These are phyloP conservation scores for Lentinula detonsa DNA, from an alignment of 768 basidiomycete species.

Conservation along the genomic window DNA sequence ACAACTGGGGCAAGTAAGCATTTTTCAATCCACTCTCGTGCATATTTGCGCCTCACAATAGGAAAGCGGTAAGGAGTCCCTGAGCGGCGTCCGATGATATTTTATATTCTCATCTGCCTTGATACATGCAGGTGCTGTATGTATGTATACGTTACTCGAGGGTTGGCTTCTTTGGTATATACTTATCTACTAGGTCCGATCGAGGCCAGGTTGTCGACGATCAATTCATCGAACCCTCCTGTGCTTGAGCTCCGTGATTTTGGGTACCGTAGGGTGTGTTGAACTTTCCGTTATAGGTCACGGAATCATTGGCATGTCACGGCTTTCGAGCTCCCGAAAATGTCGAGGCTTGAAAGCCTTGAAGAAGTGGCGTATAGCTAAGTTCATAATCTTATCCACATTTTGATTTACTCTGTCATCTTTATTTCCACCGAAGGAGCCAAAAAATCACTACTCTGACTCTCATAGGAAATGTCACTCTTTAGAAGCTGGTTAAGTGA, in stretches of 20 bases:
- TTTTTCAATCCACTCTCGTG: background rate
- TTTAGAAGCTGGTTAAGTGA: too few species aligned
- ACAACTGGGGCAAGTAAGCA: background rate
- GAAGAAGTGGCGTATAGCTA: background rate
- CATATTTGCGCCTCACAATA: background rate
- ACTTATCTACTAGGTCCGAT: background rate
- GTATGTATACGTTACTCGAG: constrained; percentile 1
- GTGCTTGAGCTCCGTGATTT: background rate
- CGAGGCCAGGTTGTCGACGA: background rate
- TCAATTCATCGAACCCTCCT: background rate
- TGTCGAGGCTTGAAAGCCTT: background rate
- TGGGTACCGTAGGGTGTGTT: background rate
- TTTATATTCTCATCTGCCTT: background rate
- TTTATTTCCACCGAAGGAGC: background rate
- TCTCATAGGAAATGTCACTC: too few species aligned
- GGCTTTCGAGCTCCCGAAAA: background rate
- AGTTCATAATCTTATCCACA: background rate
- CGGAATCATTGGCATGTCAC: constrained; percentile 5
- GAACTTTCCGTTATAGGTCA: background rate
- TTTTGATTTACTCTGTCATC: background rate
- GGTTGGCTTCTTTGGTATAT: background rate
- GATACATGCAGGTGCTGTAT: background rate
- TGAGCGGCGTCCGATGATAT: too few species aligned
- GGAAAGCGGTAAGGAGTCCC: background rate
- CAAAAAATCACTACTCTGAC: background rate